phyloP scores from a whole-genome alignment of 345 rosid species.

The Isatis tinctoria region DNA sequence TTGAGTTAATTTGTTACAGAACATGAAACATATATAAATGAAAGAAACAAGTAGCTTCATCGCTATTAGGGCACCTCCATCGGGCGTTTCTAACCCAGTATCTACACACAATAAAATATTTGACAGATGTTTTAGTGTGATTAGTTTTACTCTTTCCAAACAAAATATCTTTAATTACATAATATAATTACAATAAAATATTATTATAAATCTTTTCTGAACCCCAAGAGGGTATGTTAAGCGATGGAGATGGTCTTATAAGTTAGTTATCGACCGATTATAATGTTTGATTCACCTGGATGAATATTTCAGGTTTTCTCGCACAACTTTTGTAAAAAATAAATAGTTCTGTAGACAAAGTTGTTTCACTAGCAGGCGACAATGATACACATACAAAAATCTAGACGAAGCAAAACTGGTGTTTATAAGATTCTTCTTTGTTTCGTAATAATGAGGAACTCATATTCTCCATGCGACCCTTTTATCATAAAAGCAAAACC shows the following conservation, averaged over 20 bases:
- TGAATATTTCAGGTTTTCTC: background rate
- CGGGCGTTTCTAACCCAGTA: too few relatives aligned
- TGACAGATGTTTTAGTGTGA: too few relatives aligned
- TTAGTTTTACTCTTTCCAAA: too few relatives aligned
- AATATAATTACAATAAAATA: too few relatives aligned
- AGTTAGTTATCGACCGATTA: background rate
- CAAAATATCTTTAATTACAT: too few relatives aligned
- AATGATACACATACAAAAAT: background rate
- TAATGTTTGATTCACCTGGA: background rate
- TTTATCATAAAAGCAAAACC: background rate
- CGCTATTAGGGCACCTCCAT: too few relatives aligned
- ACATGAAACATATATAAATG: background rate
- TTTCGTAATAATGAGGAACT: background rate
- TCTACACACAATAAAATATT: too few relatives aligned
- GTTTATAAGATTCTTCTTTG: slow-evolving; percentile 5
- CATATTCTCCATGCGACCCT: background rate
- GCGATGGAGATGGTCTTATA: too few relatives aligned
- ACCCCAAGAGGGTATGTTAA: too few relatives aligned
- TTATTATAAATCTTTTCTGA: too few relatives aligned
- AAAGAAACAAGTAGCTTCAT: background rate
- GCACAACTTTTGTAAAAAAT: background rate
- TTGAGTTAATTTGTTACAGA: background rate
- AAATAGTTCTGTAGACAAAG: background rate
- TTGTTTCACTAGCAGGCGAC: background rate
- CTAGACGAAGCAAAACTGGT: background rate